Base-by-base conservation (phyloP, 1,284 basidiomycete species). In the Ustilago sp. region DNA sequence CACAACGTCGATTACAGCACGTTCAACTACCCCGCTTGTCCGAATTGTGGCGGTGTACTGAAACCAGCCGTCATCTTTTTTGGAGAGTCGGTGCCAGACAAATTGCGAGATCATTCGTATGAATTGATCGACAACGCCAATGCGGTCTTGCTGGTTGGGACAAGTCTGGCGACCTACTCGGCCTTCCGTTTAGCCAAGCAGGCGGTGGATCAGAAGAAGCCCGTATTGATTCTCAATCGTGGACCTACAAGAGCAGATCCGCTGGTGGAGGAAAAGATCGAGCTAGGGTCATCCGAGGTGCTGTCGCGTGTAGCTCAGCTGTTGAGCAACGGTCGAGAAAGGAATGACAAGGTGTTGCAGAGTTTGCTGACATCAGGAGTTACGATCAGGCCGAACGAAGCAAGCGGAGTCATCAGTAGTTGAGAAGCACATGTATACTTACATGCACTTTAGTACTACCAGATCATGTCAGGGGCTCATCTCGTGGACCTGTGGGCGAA, bases 11-110 rank as follows among this genome's bases (percentile, higher is more conserved):
- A 85, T 59, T 86, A 86, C 71, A 63, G 60, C 31, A 80, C 83
- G 2, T 86, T 86, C 58, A 32, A 72, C 53, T 83, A 83, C 47
- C 81, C 83, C 2, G 23, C 78, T 2, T 86, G 85, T 59, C 84
- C 85, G 5, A 75, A 70, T 55, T 86, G 85, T 65, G 82, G 80
- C 28, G 85, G 85, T 19, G 69, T 85, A 2, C 67, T 86, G 31
- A 86, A 86, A 68, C 85, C 85, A 0, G 71, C 72, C 12, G 84
- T 86, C 17, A 75, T 83, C 41, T 84, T 86, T 53, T 86, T 86
- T 52, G 85, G 85, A 36, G 85, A 86, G 60, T 79, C 76, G 15
- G 81, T 86, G 5, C 82, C 81, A 12, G 65, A 77, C 28, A 50
- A 58, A 13, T 54, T 85, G 15, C 75, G 79, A 15, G 72, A 80